Base-by-base conservation (phyloP, 2,329 filamentous ascomycete species). In the Pleomassaria siparia region DNA sequence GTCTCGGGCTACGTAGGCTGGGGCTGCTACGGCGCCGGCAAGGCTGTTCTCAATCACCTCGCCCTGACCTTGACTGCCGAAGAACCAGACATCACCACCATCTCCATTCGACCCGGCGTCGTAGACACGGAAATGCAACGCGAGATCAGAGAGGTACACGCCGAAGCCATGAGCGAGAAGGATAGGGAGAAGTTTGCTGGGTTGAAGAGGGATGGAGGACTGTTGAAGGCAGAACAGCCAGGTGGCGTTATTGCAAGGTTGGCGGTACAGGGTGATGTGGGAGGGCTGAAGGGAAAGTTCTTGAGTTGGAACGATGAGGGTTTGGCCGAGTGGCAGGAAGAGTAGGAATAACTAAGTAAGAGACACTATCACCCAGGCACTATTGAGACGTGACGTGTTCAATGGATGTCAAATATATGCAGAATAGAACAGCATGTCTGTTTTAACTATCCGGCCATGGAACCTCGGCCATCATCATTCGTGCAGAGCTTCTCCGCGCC, bases 51-150 rank as follows among this genome's bases (percentile, higher is more conserved):
- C 61, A 95, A 95, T 68, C 89, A 92, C 58, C 73, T 96, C 4
- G 84, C 85, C 1, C 72, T 80, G 33, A 89, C 91, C 28, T 71
- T 96, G 28, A 82, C 83, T 0, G 78, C 79, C 1, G 91, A 96
- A 65, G 91, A 96, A 69, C 84, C 86, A 1, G 78, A 85, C 12
- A 83, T 96, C 36, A 88, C 82, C 0, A 85, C 83, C 11, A 73
- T 96, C 0, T 79, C 88, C 0, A 75, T 96, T 26, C 79, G 85
- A 3, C 91, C 91, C 0, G 91, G 91, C 2, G 83, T 88, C 37
- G 87, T 95, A 7, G 88, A 96, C 64, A 96, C 91, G 0, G 86
- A 86, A 43, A 96, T 96, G 91, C 91, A 96, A 69, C 79, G 79
- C n/a, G 81, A 87, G 47, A 81, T 99, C 47, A 79, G 94, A 42